phyloP scores from a whole-genome alignment of 768 basidiomycete genomes.

The Podaxis sp. region DNA sequence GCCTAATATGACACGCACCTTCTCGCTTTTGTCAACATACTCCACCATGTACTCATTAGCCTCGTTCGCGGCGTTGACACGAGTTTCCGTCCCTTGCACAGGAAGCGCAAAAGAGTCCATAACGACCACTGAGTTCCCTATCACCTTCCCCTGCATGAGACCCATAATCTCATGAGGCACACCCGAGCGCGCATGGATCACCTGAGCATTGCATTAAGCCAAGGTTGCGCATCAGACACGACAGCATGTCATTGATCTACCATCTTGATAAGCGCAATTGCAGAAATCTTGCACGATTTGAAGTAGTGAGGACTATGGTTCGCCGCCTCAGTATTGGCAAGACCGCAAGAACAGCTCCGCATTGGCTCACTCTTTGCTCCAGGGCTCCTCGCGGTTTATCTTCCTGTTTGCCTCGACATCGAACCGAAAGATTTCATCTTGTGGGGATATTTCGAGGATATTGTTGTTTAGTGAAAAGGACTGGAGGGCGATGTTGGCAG shows the following conservation, averaged over 20 bases:
- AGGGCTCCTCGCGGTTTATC: slow-evolving; percentile 69
- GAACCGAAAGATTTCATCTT: slow-evolving; percentile 78
- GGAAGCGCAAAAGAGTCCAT: slow-evolving; percentile 98
- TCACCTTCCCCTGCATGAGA: slow-evolving; percentile 95
- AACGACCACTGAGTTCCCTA: slow-evolving; percentile 73
- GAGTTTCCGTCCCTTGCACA: slow-evolving; percentile 96
- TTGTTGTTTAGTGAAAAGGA: slow-evolving; percentile 73
- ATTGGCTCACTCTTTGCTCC: slow-evolving; percentile 76
- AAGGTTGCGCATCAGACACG: not conserved
- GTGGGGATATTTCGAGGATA: slow-evolving; percentile 61
- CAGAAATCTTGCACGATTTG: slow-evolving; percentile 91
- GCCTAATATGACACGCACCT: slow-evolving; percentile 39
- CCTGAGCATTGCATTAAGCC: slow-evolving; percentile 40
- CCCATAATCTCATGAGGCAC: slow-evolving; percentile 99
- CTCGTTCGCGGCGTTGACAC: slow-evolving; percentile 93
- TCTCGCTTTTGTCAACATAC: slow-evolving; percentile 77
- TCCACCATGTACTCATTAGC: slow-evolving; percentile 99
- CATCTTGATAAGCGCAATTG: slow-evolving; percentile 95
- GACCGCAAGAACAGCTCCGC: not conserved
- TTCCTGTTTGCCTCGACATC: slow-evolving; percentile 64
- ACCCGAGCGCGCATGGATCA: slow-evolving; percentile 96
- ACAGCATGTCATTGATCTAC: slow-evolving; percentile 28
- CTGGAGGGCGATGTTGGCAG: slow-evolving; percentile 60
- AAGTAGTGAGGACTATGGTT: slow-evolving; percentile 66
- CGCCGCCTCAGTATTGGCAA: not conserved